Conservation (phyloP, 768 basidiomycete species). For the Russula sp. region DNA sequence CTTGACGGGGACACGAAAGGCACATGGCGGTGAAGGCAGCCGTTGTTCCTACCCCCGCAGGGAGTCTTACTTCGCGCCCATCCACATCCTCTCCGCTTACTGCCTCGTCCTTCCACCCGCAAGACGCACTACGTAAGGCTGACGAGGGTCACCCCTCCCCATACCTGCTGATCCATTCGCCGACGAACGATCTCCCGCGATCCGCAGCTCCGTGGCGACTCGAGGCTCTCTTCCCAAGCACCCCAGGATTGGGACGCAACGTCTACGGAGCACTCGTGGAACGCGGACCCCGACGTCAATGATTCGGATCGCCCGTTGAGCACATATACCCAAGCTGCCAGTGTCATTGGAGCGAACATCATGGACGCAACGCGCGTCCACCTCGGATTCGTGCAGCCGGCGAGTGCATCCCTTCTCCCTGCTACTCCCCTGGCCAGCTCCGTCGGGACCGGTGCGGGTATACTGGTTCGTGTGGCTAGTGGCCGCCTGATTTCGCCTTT, state of each 20-base stretch:
- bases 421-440: constrained; percentile 17
- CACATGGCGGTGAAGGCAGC: constrained; percentile 39
- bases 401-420: constrained; percentile 26
- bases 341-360: constrained; percentile 43
- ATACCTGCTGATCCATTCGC: constrained; percentile 53
- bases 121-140: constrained; percentile 51
- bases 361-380: constrained; percentile 67
- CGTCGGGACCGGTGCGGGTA: constrained; percentile 33
- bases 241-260: constrained; percentile 24
- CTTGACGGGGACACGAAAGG: too few species aligned
- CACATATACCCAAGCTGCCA: constrained; percentile 49
- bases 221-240: constrained; percentile 24
- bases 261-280: background rate
- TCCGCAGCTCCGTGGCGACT: constrained; percentile 30
- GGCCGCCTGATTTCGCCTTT: constrained; percentile 53
- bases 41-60: constrained; percentile 35
- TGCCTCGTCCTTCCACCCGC: constrained; percentile 62
- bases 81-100: constrained; percentile 61
- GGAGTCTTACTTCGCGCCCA: constrained; percentile 42
- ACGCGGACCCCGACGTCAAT: constrained; percentile 29
- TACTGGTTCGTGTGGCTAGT: constrained; percentile 55
- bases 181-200: constrained; percentile 44
- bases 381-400: constrained; percentile 41
- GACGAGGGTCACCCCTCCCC: constrained; percentile 31
- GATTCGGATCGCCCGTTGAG: constrained; percentile 49